phyloP scores from a whole-genome alignment of 2,329 filamentous ascomycete species.

The Nannizzia gypsea region DNA sequence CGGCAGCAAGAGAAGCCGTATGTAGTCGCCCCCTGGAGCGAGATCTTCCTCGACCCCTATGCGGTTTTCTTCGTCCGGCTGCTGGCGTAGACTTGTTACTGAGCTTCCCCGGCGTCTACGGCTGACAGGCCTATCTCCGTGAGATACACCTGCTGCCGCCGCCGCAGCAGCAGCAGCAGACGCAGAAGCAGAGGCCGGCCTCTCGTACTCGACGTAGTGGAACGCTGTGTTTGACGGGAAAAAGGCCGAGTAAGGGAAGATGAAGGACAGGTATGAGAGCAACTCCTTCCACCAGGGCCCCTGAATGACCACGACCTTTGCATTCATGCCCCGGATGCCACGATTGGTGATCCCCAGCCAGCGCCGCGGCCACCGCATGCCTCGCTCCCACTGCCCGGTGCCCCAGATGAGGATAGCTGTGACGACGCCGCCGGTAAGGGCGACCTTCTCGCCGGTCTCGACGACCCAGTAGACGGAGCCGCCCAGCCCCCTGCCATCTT shows the following conservation, averaged over 20 bases:
- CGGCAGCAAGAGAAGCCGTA: slow-evolving; percentile 78
- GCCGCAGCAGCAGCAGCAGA: not conserved
- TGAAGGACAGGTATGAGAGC: slow-evolving; percentile 59
- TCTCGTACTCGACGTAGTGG: slow-evolving; percentile 54
- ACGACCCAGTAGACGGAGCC: slow-evolving; percentile 95
- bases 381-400: slow-evolving; percentile 91
- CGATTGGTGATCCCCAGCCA: slow-evolving; percentile 86
- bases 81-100: slow-evolving; percentile 3
- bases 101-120: slow-evolving; percentile 4
- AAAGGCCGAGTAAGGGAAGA: slow-evolving; percentile 63
- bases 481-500: slow-evolving; percentile 82
- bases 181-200: slow-evolving; percentile 13
- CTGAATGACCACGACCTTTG: slow-evolving; percentile 83
- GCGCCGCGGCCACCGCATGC: slow-evolving; percentile 81
- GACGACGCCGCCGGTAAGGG: slow-evolving; percentile 79
- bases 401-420: slow-evolving; percentile 82
- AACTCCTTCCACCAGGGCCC: slow-evolving; percentile 71
- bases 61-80: slow-evolving; percentile 9
- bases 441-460: slow-evolving; percentile 79
- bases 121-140: not conserved
- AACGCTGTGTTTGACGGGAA: slow-evolving; percentile 53
- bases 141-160: not conserved
- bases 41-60: slow-evolving; percentile 70
- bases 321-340: slow-evolving; percentile 83
- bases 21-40: slow-evolving; percentile 76